Evolutionary conservation across 202 grass and related monocot species (phyloP), one percentile per base, ranked within the genome.

Genomic region (Cymbopogon flexuosus): DNA sequence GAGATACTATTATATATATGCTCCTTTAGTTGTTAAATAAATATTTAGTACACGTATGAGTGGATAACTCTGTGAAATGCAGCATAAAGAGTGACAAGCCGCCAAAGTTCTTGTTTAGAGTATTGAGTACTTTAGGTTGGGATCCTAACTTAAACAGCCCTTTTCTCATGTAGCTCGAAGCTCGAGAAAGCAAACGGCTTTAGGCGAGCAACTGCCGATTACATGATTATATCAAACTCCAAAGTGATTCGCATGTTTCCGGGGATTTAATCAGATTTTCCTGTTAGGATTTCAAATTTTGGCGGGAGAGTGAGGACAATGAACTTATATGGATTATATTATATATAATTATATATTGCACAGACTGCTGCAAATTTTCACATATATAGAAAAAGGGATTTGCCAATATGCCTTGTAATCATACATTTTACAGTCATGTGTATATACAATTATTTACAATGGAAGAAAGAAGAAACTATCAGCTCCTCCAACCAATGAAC

Each of bases 261-360:
- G 0, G 83, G 83, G 79, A 79, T 68, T 82, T 82, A 73, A 89
- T 52, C 65, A n/a, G 61, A 79, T 85, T 83, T 89, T 51, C 68
- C 29, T 71, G 46, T 78, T 73, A 67, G 22, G 70, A 86, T 83
- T 89, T 83, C 79, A 83, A 89, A 89, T 69, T 88, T 89, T 89
- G 83, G 79, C 68, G 79, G 79, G 83, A 83, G 73, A 67, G 34
- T 33, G 73, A 62, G 83, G 22, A 33, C 14, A 24, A 46, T 27
- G 2, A 41, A 65, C 35, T 0, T 10, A 58, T 16, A 11, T 11
- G 37, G 3, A 21, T 49, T 22, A 47, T 30, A 21, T 49, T 22
- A 47, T 30, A 3, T 6, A 45, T 29, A 23, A 42, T 8, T 6
- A 70, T 57, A 24, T 56, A 7, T 2, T 21, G 22, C 5, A 10